These are phyloP conservation scores for Torulaspora maleeae DNA, from an alignment of 805 yeast species.

Conservation along the genomic window DNA sequence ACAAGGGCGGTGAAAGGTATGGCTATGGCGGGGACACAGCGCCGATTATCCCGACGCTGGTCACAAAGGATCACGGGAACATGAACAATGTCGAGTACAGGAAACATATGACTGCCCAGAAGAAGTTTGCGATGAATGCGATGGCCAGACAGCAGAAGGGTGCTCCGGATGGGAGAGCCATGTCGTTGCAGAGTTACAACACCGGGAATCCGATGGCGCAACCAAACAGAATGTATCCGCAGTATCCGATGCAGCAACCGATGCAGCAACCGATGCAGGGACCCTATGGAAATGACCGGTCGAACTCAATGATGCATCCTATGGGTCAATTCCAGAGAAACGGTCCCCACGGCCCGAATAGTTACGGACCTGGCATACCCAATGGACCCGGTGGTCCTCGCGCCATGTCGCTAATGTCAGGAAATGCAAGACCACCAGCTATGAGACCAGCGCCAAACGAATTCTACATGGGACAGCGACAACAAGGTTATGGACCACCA, in stretches of 20 bases:
- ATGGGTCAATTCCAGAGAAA: constrained; percentile 11
- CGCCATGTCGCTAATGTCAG: constrained; percentile 31
- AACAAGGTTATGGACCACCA: constrained; percentile 2
- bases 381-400: constrained; percentile 19
- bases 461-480: background rate
- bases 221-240: constrained; percentile 7
- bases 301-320: constrained; percentile 15
- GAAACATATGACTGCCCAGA: constrained; percentile 62
- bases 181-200: constrained; percentile 39
- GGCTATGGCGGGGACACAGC: constrained; percentile 55
- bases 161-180: constrained; percentile 39
- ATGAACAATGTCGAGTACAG: constrained; percentile 58
- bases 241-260: background rate
- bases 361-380: background rate
- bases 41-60: constrained; percentile 70
- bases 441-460: constrained; percentile 7
- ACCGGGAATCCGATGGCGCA: constrained; percentile 12
- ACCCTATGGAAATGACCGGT: constrained; percentile 2
- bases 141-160: constrained; percentile 37
- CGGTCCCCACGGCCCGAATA: background rate
- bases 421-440: constrained; percentile 15
- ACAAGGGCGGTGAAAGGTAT: constrained; percentile 55
- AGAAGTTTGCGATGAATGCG: constrained; percentile 49
- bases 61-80: constrained; percentile 34
- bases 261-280: background rate